A percentile compares a stretch with the other conserved stretches of the same genome.
Evolutionary conservation across 2,329 filamentous ascomycete species (phyloP).

Genomic region (Cercospora brassicicola): DNA sequence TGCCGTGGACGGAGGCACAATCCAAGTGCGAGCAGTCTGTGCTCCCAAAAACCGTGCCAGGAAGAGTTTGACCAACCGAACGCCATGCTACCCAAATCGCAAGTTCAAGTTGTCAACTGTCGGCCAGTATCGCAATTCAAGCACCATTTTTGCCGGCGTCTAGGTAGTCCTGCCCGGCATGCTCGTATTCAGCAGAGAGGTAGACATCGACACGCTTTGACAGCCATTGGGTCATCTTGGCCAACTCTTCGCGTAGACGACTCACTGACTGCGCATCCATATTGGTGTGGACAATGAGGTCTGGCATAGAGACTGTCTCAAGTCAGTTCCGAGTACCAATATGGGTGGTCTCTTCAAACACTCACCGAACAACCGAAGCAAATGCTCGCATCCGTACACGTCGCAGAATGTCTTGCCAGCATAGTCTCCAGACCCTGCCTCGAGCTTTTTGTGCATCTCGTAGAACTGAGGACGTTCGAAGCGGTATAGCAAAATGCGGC

Average conservation of each 20-base stretch:
- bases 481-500: conserved; percentile 86
- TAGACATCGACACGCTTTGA: conserved; percentile 73
- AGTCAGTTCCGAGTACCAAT: not conserved
- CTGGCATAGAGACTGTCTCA: conserved; percentile 75
- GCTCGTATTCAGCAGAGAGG: conserved; percentile 76
- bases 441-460: conserved; percentile 70
- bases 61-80: not conserved
- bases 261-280: conserved; percentile 92
- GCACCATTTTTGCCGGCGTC: conserved; percentile 46
- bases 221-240: conserved; percentile 83
- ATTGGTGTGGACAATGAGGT: conserved; percentile 94
- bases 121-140: not conserved
- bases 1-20: not conserved
- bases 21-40: not conserved
- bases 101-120: not conserved
- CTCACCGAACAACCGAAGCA: conserved; percentile 84
- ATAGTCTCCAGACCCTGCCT: conserved; percentile 59
- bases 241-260: conserved; percentile 82
- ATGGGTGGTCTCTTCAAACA: not conserved
- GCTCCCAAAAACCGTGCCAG: not conserved
- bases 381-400: conserved; percentile 89
- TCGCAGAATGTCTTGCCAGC: conserved; percentile 72
- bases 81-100: conserved; percentile 4
- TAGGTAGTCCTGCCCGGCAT: conserved; percentile 68
- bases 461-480: conserved; percentile 90